Evolutionary conservation across 345 rosid species (phyloP).

Genomic region (Stellera chamaejasme): DNA sequence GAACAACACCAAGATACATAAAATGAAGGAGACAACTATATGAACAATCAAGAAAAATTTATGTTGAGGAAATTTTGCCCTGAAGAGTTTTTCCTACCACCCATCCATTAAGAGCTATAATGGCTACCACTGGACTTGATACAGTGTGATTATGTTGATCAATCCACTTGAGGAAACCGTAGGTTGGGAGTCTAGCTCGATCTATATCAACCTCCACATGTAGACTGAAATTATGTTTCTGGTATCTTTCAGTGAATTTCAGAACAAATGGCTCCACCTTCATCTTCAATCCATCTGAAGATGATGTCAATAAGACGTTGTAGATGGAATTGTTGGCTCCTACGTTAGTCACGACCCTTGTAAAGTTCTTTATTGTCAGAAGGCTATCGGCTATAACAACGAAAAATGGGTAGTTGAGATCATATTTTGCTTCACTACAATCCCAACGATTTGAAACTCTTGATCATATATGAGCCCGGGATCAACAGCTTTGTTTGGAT

Average conservation of each 20-base stretch:
- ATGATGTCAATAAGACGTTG: not conserved
- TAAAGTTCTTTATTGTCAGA: not conserved
- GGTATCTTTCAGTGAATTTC: not conserved
- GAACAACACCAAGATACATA: too few species aligned
- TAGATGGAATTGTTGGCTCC: not conserved
- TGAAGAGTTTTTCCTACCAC: too few species aligned
- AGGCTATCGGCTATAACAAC: too few species aligned
- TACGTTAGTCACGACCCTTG: not conserved
- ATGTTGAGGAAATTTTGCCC: too few species aligned
- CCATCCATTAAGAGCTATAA: too few species aligned
- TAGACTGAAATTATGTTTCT: conserved; percentile 1
- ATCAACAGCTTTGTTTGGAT: conserved; percentile 10
- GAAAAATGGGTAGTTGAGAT: not conserved
- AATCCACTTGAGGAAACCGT: too few species aligned
- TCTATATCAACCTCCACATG: not conserved
- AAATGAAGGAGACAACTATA: too few species aligned
- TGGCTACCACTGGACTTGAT: too few species aligned
- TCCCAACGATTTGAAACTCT: not conserved
- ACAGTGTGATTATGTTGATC: too few species aligned
- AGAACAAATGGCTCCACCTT: not conserved
- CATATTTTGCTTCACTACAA: not conserved
- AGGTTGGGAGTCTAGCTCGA: too few species aligned
- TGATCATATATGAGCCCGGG: conserved; percentile 3
- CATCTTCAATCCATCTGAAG: not conserved
- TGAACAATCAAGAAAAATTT: too few species aligned